A percentile compares a stretch with the other conserved stretches of the same genome.
phyloP scores from a whole-genome alignment of 768 basidiomycete genomes.

The Lactarius hengduanensis region DNA sequence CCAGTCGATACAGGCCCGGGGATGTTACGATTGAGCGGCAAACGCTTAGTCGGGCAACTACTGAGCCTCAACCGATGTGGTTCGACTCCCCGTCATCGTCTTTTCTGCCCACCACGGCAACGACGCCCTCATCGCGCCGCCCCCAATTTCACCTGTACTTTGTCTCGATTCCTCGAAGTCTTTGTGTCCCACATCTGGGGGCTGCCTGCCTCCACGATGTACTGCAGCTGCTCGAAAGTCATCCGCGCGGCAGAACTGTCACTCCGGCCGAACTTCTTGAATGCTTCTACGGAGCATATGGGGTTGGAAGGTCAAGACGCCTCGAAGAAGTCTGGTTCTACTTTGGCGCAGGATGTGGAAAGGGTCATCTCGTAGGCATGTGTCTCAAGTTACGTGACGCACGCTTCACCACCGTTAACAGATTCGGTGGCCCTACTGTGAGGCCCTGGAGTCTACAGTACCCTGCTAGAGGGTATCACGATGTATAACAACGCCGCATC shows the following conservation, averaged over 20 bases:
- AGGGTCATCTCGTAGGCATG: constrained; percentile 20
- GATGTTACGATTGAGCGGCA: constrained; percentile 22
- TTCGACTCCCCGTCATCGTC: constrained; percentile 20
- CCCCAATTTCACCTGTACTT: constrained; percentile 25
- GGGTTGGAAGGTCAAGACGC: constrained; percentile 14
- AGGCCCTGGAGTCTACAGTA: background rate
- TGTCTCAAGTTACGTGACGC: background rate
- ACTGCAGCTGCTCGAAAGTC: constrained; percentile 14
- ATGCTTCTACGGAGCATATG: too few species aligned
- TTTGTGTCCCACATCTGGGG: constrained; percentile 26
- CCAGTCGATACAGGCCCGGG: constrained; percentile 22
- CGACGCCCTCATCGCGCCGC: constrained; percentile 8
- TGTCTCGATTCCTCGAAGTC: constrained; percentile 19
- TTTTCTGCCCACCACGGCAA: constrained; percentile 1
- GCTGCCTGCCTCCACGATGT: constrained; percentile 15
- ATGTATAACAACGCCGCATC: background rate
- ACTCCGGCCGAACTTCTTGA: too few species aligned
- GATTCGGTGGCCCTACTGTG: constrained; percentile 22
- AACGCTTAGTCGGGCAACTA: constrained; percentile 12
- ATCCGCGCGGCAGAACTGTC: constrained; percentile 20
- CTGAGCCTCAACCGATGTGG: constrained; percentile 18
- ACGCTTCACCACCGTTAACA: background rate
- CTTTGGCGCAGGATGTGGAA: constrained; percentile 23
- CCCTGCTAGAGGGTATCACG: background rate
- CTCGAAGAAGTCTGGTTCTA: constrained; percentile 13